These are phyloP conservation scores for Terana coerulea DNA, from an alignment of 768 basidiomycete genomes.

Conservation along the genomic window DNA sequence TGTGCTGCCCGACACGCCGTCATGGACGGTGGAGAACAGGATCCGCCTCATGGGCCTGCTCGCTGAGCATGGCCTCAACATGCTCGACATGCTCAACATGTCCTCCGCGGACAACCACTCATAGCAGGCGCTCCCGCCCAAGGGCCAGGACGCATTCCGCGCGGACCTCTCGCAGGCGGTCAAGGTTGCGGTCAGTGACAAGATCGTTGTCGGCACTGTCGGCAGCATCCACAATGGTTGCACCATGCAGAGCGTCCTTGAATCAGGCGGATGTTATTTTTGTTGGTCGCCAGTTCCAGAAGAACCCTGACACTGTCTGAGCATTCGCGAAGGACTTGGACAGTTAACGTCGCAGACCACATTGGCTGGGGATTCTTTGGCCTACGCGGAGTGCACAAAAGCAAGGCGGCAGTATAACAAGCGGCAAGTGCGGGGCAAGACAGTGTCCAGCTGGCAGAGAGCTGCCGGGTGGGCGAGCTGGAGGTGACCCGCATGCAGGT, in stretches of 20 bases:
- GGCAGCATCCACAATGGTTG: conserved; percentile 55
- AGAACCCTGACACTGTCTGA: conserved; percentile 51
- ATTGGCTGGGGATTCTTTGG: conserved; percentile 42
- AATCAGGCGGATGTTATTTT: conserved; percentile 51
- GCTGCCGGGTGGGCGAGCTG: too few species aligned
- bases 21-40: conserved; percentile 70
- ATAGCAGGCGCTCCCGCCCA: conserved; percentile 41
- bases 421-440: too few species aligned
- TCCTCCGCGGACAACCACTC: conserved; percentile 60
- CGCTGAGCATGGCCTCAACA: conserved; percentile 62
- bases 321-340: conserved; percentile 52
- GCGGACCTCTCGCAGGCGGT: conserved; percentile 26
- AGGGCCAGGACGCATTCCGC: conserved; percentile 17
- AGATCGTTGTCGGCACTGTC: conserved; percentile 44
- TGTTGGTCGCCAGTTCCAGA: conserved; percentile 46
- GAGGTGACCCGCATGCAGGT: too few species aligned
- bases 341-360: conserved; percentile 44
- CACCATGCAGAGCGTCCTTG: conserved; percentile 52
- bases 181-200: conserved; percentile 41
- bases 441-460: too few species aligned
- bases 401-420: too few species aligned
- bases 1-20: conserved; percentile 50
- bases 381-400: too few species aligned
- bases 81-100: conserved; percentile 74
- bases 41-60: conserved; percentile 55